A percentile compares a stretch with the other conserved stretches of the same genome.
These are phyloP conservation scores for Talaromyces sp. DNA, from an alignment of 2,329 filamentous ascomycete genomes.

Conservation along the genomic window DNA sequence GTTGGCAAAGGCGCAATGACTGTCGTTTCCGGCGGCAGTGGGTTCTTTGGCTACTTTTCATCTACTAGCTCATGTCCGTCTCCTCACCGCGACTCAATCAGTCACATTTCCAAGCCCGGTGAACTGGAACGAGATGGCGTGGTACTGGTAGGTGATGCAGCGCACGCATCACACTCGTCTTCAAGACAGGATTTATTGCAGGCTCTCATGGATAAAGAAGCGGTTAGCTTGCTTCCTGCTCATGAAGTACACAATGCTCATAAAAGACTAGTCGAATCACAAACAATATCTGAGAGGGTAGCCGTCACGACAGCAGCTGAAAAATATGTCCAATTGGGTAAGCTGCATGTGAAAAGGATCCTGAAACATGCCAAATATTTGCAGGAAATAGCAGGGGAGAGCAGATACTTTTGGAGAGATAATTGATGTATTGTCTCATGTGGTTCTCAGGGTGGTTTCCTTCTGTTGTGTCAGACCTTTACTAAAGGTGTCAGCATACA, in stretches of 20 bases:
- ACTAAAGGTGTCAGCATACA: slow-evolving; percentile 26
- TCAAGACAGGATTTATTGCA: slow-evolving; percentile 55
- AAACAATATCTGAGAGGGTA: slow-evolving; percentile 20
- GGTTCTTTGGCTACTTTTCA: slow-evolving; percentile 51
- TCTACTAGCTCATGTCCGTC: slow-evolving; percentile 24
- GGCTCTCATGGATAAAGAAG: slow-evolving; percentile 54
- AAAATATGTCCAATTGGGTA: slow-evolving; percentile 34
- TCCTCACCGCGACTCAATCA: slow-evolving; percentile 26
- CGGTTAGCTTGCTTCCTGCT: slow-evolving; percentile 42
- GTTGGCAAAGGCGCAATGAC: slow-evolving; percentile 40
- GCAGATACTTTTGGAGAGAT: slow-evolving; percentile 35
- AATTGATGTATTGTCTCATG: slow-evolving; percentile 37
- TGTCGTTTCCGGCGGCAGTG: slow-evolving; percentile 47
- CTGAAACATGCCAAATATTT: slow-evolving; percentile 30
- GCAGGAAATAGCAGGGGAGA: slow-evolving; percentile 35
- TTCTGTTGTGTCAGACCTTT: slow-evolving; percentile 21
- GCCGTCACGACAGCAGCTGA: slow-evolving; percentile 29
- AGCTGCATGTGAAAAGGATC: slow-evolving; percentile 34
- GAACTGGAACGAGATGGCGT: slow-evolving; percentile 46
- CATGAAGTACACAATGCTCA: slow-evolving; percentile 27
- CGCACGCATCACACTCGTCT: slow-evolving; percentile 54
- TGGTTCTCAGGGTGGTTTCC: slow-evolving; percentile 36
- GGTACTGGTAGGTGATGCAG: slow-evolving; percentile 56
- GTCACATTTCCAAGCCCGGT: slow-evolving; percentile 29
- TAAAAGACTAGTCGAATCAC: background rate